Percentiles rank a stretch among this genome's conserved stretches.
Evolutionary conservation across 2,329 filamentous ascomycete genomes (phyloP).

Genomic region (Neocatenulostroma microsporum): DNA sequence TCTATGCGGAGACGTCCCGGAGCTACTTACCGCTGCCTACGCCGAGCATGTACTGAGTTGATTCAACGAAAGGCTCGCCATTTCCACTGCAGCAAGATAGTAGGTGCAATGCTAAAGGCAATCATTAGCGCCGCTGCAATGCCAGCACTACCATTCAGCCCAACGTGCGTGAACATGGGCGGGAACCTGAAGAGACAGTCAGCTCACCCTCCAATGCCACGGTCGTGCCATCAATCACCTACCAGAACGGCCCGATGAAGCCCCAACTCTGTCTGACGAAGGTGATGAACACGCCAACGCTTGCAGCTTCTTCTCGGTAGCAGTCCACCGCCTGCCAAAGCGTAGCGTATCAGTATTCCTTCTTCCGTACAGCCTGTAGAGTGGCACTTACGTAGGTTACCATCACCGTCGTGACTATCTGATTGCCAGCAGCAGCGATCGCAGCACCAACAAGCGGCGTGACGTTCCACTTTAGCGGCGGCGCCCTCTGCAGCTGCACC

Average conservation of each 20-base stretch:
- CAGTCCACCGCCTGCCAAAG: conserved; percentile 53
- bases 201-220: too few relatives aligned
- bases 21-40: too few relatives aligned
- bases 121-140: conserved; percentile 25
- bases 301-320: conserved; percentile 42
- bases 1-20: too few relatives aligned
- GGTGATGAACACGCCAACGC: conserved; percentile 50
- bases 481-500: conserved; percentile 40
- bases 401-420: conserved; percentile 52
- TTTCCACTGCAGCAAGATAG: conserved; percentile 13
- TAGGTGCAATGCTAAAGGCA: conserved; percentile 11
- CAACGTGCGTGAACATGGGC: conserved; percentile 30
- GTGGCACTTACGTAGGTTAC: too few relatives aligned
- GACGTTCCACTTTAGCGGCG: conserved; percentile 43
- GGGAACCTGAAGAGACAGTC: too few relatives aligned
- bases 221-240: too few relatives aligned
- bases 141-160: conserved; percentile 28
- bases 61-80: too few relatives aligned
- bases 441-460: conserved; percentile 49
- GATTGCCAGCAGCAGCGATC: conserved; percentile 45
- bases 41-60: too few relatives aligned
- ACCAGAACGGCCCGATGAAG: conserved; percentile 37
- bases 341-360: too few relatives aligned
- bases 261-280: conserved; percentile 48
- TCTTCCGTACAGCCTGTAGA: too few relatives aligned